Evolutionary conservation across 208 protist species (phyloP).

Genomic region (Crithidia thermophila): DNA sequence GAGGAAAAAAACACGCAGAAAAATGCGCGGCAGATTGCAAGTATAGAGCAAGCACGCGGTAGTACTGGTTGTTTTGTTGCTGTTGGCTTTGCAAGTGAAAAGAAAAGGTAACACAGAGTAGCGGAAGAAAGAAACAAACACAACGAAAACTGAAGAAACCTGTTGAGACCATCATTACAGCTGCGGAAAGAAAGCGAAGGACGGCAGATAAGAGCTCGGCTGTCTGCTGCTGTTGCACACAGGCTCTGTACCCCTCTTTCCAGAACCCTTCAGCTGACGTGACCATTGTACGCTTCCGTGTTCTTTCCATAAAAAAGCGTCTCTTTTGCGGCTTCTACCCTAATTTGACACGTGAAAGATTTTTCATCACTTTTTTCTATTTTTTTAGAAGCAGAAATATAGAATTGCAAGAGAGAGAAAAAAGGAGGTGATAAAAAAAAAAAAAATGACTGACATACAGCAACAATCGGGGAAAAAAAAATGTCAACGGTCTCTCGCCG

Average conservation of each 20-base stretch:
- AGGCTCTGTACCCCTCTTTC: too few relatives aligned
- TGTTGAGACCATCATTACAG: neutral
- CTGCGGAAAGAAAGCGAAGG: neutral
- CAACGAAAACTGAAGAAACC: neutral
- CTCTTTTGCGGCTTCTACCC: too few relatives aligned
- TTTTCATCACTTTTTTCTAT: neutral
- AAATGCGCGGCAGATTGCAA: neutral
- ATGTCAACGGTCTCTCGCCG: too few relatives aligned
- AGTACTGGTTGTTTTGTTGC: too few relatives aligned
- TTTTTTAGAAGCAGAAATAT: neutral
- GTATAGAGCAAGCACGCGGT: neutral
- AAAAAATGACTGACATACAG: slow-evolving; percentile 14
- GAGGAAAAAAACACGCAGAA: slow-evolving; percentile 5
- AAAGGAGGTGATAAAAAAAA: slow-evolving; percentile 20
- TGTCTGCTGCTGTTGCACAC: too few relatives aligned
- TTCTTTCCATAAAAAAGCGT: too few relatives aligned
- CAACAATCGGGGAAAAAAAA: slow-evolving; percentile 1
- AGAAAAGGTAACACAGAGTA: neutral
- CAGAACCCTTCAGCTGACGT: too few relatives aligned
- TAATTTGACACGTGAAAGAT: too few relatives aligned
- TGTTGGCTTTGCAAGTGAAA: neutral
- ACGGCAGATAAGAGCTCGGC: slow-evolving; percentile 4
- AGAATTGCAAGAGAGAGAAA: neutral
- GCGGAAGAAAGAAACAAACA: slow-evolving; percentile 2
- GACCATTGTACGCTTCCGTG: too few relatives aligned